These are phyloP conservation scores for Podospora sp. DNA, from an alignment of 495 filamentous ascomycete species.

Conservation along the genomic window DNA sequence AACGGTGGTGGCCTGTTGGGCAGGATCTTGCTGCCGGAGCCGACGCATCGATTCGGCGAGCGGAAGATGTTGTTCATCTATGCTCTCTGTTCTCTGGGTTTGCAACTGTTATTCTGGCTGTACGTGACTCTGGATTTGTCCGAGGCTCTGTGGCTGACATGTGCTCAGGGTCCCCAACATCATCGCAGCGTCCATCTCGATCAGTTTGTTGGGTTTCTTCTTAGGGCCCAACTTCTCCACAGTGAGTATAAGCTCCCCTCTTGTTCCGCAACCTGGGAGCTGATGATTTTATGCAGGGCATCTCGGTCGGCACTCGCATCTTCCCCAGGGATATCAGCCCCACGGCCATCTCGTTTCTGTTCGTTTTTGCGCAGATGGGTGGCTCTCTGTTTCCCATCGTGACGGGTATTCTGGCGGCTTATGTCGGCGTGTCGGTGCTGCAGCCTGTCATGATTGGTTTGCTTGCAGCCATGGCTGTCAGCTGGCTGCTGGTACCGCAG, in stretches of 20 bases:
- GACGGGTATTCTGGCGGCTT: slow-evolving; percentile 51
- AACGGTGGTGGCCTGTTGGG: slow-evolving; percentile 63
- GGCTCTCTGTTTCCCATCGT: slow-evolving; percentile 55
- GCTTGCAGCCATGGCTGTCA: slow-evolving; percentile 43
- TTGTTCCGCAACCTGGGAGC: no score
- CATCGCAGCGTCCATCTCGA: no score
- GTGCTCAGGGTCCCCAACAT: no score
- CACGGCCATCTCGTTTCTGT: slow-evolving; percentile 51
- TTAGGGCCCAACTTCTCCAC: no score
- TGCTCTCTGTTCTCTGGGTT: slow-evolving; percentile 51
- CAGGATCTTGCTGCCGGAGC: slow-evolving; percentile 54
- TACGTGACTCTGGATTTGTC: no score
- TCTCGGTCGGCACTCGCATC: no score
- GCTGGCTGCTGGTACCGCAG: slow-evolving; percentile 50
- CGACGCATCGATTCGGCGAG: slow-evolving; percentile 58
- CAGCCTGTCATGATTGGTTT: slow-evolving; percentile 55
- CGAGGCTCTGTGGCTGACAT: no score
- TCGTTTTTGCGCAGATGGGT: slow-evolving; percentile 53
- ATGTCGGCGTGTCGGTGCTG: slow-evolving; percentile 49
- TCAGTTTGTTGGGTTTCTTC: no score
- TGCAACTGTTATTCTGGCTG: no score
- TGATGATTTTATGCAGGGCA: no score
- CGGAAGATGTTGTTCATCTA: slow-evolving; percentile 55
- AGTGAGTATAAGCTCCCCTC: no score
- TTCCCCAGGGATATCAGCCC: no score